Conservation (phyloP, 768 basidiomycete species). For the Calocybe gangraenosa region DNA sequence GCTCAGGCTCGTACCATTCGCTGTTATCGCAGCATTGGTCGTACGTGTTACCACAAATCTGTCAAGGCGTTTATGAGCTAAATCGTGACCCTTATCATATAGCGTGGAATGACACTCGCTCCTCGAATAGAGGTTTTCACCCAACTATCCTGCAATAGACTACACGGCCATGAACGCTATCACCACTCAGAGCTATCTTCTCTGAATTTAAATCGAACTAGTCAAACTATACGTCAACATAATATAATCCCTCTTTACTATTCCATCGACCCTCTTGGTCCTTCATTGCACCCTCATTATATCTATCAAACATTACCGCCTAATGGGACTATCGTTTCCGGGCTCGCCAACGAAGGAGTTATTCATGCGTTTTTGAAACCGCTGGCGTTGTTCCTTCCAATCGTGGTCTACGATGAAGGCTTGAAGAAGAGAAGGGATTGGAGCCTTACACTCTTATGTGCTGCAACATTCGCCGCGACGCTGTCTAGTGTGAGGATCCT, state of each 20-base stretch:
- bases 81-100: conserved; percentile 10
- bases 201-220: conserved; percentile 8
- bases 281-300: conserved; percentile 20
- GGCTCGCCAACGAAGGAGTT: background rate
- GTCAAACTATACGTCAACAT: conserved; percentile 7
- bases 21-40: conserved; percentile 56
- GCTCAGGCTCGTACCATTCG: conserved; percentile 75
- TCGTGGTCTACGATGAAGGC: conserved; percentile 36
- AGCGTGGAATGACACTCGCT: conserved; percentile 85
- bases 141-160: conserved; percentile 64
- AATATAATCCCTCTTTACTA: conserved; percentile 20
- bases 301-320: conserved; percentile 3
- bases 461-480: conserved; percentile 56
- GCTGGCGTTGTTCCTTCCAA: conserved; percentile 70
- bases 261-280: conserved; percentile 28
- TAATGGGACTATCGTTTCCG: conserved; percentile 4
- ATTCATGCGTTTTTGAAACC: conserved; percentile 43
- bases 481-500: conserved; percentile 57
- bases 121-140: conserved; percentile 80
- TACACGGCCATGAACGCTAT: conserved; percentile 41
- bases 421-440: conserved; percentile 59
- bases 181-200: conserved; percentile 29
- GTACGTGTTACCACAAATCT: conserved; percentile 38
- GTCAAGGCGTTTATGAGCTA: conserved; percentile 4
- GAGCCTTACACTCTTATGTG: conserved; percentile 71